These are phyloP conservation scores for Theileria parva DNA, from an alignment of 169 alveolate genomes.

Conservation along the genomic window DNA sequence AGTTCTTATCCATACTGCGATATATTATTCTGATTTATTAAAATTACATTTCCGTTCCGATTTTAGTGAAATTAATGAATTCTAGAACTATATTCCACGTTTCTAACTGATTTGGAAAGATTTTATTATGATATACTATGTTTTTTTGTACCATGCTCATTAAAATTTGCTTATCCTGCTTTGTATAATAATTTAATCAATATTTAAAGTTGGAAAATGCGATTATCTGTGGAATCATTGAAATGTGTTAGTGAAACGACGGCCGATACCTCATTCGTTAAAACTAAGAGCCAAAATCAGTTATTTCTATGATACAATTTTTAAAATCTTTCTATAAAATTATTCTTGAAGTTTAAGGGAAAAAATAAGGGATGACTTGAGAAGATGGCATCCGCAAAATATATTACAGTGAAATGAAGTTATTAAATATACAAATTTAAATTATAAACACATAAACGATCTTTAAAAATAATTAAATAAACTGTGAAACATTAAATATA, in stretches of 20 bases:
- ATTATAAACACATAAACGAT: background rate
- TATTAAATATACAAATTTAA: background rate
- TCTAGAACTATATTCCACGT: background rate
- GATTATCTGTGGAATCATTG: background rate
- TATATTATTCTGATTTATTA: background rate
- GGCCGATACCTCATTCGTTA: background rate
- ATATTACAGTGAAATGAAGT: background rate
- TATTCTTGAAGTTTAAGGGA: background rate
- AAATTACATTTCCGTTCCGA: background rate
- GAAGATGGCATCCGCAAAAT: background rate
- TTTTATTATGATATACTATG: too few species aligned
- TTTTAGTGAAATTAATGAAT: too few species aligned
- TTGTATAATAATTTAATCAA: too few species aligned
- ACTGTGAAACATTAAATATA: background rate
- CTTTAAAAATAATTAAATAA: background rate
- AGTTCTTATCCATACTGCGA: constrained; percentile 50
- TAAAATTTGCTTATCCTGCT: background rate
- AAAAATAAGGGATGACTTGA: background rate
- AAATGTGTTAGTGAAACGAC: background rate
- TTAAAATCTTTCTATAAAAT: too few species aligned
- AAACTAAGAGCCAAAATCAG: background rate
- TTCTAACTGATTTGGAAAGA: background rate
- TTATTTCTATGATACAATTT: background rate
- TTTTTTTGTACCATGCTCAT: background rate
- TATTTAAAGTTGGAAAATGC: background rate